Conservation (phyloP, 2,329 filamentous ascomycete species). For the Falciphora oryzae region DNA sequence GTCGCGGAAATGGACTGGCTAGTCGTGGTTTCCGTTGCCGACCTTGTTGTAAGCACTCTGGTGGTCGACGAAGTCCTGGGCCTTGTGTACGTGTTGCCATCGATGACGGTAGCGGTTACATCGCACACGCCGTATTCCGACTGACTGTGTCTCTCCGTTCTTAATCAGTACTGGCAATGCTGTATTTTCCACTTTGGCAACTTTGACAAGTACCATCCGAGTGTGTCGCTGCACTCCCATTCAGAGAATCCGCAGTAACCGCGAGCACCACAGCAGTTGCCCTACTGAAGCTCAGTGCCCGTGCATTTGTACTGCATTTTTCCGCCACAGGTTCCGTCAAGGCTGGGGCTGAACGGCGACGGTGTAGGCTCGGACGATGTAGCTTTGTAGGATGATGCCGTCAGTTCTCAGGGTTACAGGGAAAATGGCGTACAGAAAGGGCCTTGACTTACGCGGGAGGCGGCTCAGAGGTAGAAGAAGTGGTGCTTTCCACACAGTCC, state of each 20-base stretch:
- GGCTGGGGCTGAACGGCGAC: neutral
- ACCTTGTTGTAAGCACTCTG: neutral
- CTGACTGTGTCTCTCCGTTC: neutral
- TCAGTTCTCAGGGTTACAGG: no score
- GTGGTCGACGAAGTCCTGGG: neutral
- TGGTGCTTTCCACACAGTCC: no score
- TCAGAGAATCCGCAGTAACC: neutral
- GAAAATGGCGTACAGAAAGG: no score
- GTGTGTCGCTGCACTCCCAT: slow-evolving; percentile 1
- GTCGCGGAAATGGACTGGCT: no score
- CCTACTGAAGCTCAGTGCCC: neutral
- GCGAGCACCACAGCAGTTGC: neutral
- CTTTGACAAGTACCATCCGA: neutral
- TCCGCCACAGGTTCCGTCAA: neutral
- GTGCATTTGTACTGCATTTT: neutral
- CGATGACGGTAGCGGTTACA: neutral
- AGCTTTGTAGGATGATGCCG: no score
- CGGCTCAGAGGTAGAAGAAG: no score
- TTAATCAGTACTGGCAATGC: neutral
- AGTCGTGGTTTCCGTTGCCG: neutral
- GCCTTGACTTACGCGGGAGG: no score
- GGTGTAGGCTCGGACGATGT: no score
- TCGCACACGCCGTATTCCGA: slow-evolving; percentile 1
- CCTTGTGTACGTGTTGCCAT: neutral
- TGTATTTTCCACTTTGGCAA: neutral